Evolutionary conservation across 176 grass and related monocot genomes (phyloP).

Genomic region (Musa acuminata): DNA sequence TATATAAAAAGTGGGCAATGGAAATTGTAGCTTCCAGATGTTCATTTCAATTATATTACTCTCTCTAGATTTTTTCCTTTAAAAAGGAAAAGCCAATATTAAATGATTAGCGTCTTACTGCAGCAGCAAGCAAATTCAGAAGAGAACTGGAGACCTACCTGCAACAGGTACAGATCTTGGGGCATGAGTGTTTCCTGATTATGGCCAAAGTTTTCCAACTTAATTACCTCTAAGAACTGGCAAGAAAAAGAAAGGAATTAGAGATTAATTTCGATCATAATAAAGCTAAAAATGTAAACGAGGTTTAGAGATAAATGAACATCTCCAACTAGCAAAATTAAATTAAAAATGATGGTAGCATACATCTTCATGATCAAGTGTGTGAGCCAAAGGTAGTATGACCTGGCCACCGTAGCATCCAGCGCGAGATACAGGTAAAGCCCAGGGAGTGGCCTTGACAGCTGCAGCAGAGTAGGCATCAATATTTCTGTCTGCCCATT

Average conservation of each 20-base stretch:
- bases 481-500: conserved; percentile 62
- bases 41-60: too few species aligned
- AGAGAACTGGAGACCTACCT: conserved; percentile 9
- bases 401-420: conserved; percentile 54
- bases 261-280: neutral
- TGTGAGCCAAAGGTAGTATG: conserved; percentile 57
- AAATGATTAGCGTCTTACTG: neutral
- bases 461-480: conserved; percentile 59
- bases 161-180: conserved; percentile 16
- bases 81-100: neutral
- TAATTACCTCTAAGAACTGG: conserved; percentile 25
- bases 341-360: neutral
- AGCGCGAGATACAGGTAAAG: conserved; percentile 35
- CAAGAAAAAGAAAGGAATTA: neutral
- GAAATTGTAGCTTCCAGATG: too few species aligned
- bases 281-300: neutral
- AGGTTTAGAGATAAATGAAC: neutral
- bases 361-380: conserved; percentile 65
- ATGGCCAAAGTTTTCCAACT: conserved; percentile 14
- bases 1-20: too few species aligned
- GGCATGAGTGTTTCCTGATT: conserved; percentile 12
- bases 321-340: neutral
- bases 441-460: conserved; percentile 45
- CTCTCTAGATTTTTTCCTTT: too few species aligned
- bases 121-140: neutral